These are phyloP conservation scores for Curvularia sp. DNA, from an alignment of 2,329 filamentous ascomycete genomes.

Conservation along the genomic window DNA sequence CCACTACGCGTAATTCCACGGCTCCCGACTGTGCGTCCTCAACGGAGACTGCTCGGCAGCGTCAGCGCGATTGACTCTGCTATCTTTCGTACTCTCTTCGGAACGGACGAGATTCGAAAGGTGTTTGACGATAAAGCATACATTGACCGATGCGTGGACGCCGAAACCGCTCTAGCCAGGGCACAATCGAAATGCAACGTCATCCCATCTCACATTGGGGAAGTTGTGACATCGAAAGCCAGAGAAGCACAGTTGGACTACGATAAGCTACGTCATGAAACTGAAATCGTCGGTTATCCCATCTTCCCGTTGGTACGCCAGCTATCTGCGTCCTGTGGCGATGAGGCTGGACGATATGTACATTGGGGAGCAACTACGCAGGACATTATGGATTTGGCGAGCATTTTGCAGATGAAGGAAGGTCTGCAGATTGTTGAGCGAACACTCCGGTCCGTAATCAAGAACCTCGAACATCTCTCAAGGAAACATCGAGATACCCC, in stretches of 20 bases:
- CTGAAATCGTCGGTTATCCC: constrained; percentile 64
- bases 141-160: constrained; percentile 58
- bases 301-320: constrained; percentile 62
- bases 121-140: constrained; percentile 61
- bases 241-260: constrained; percentile 51
- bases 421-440: constrained; percentile 59
- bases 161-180: constrained; percentile 61
- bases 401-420: constrained; percentile 61
- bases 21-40: constrained; percentile 22
- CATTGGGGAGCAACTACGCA: constrained; percentile 68
- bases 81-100: constrained; percentile 61
- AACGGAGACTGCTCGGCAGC: constrained; percentile 40
- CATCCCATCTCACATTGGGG: constrained; percentile 54
- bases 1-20: constrained; percentile 31
- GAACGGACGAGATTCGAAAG: constrained; percentile 60
- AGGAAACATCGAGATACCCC: constrained; percentile 60
- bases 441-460: constrained; percentile 55
- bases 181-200: constrained; percentile 59
- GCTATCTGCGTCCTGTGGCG: constrained; percentile 50
- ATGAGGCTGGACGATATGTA: constrained; percentile 56
- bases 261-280: constrained; percentile 54
- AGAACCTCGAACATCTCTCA: constrained; percentile 54
- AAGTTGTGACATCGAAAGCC: constrained; percentile 42
- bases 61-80: constrained; percentile 57
- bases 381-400: constrained; percentile 66